These are phyloP conservation scores for Rhododendron vialii DNA, from an alignment of 148 eudicot species.

Conservation along the genomic window DNA sequence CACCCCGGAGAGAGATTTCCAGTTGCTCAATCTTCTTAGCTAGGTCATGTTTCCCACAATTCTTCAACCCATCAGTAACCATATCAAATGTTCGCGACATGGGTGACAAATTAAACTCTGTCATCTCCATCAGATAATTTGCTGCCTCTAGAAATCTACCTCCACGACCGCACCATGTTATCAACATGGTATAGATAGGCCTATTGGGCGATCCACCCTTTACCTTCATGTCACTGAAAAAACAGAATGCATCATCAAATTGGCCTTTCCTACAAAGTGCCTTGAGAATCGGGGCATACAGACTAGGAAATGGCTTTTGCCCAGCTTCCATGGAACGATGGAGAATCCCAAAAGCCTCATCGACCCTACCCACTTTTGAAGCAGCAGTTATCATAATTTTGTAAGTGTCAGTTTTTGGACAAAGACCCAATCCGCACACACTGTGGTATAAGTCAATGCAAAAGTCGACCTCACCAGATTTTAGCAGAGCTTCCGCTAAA, in stretches of 20 bases:
- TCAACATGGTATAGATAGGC: conserved; percentile 84
- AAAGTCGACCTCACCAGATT: conserved; percentile 73
- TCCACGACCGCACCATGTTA: conserved; percentile 86
- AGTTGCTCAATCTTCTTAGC: conserved; percentile 82
- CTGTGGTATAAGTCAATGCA: conserved; percentile 64
- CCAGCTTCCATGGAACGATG: conserved; percentile 89
- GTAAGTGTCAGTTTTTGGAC: conserved; percentile 73
- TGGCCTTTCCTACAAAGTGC: conserved; percentile 69
- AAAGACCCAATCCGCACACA: conserved; percentile 65
- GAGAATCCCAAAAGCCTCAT: conserved; percentile 70
- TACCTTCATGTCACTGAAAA: conserved; percentile 89
- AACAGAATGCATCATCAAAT: conserved; percentile 92
- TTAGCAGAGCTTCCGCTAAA: conserved; percentile 66
- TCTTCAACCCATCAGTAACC: conserved; percentile 96
- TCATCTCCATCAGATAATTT: conserved; percentile 95
- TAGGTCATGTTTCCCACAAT: conserved; percentile 87
- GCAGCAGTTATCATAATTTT: conserved; percentile 66
- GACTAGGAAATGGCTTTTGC: conserved; percentile 82
- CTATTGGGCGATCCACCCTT: conserved; percentile 83
- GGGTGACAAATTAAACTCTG: conserved; percentile 67
- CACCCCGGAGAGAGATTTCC: conserved; percentile 70
- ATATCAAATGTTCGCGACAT: conserved; percentile 77
- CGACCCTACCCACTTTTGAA: conserved; percentile 61
- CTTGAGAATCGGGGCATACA: conserved; percentile 92
- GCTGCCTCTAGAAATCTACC: conserved; percentile 89